A percentile compares a stretch with the other conserved stretches of the same genome.
Conservation (phyloP, 768 basidiomycete species). For the Panellus pusillus region DNA sequence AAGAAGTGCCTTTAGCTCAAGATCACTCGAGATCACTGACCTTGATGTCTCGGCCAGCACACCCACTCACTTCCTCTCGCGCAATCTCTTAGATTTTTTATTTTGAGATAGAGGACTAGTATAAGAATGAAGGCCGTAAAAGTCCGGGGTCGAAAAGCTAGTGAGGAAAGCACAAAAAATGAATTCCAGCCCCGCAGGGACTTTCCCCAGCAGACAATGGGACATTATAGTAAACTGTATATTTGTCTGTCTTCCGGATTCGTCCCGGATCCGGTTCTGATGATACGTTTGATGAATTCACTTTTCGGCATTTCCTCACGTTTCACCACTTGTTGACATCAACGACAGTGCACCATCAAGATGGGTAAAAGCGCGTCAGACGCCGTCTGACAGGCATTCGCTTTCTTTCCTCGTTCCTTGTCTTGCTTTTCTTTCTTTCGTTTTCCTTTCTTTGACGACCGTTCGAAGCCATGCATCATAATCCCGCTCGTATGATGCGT, state of each 20-base stretch:
- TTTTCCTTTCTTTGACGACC: constrained; percentile 25
- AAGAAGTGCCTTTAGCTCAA: too few relatives aligned
- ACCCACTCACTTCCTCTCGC: too few relatives aligned
- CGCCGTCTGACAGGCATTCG: constrained; percentile 16
- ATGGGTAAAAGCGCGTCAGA: constrained; percentile 17
- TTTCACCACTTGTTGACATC: background rate
- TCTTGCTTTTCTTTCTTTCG: constrained; percentile 22
- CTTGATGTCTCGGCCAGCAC: too few relatives aligned
- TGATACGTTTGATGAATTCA: constrained; percentile 4
- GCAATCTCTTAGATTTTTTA: too few relatives aligned
- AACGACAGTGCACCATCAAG: constrained; percentile 3
- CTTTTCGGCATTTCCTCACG: background rate
- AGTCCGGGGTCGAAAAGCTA: too few relatives aligned
- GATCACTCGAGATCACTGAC: too few relatives aligned
- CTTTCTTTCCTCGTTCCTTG: constrained; percentile 25
- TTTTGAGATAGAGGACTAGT: too few relatives aligned
- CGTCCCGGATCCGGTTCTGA: background rate
- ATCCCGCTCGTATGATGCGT: constrained; percentile 21
- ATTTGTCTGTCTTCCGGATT: background rate
- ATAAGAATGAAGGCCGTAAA: too few relatives aligned
- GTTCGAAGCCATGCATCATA: constrained; percentile 25
- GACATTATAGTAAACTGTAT: too few relatives aligned
- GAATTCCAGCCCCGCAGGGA: too few relatives aligned
- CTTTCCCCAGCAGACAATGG: too few relatives aligned
- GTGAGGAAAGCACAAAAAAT: too few relatives aligned